Conservation (phyloP, 2,329 filamentous ascomycete species). For the Alternaria infectoria region DNA sequence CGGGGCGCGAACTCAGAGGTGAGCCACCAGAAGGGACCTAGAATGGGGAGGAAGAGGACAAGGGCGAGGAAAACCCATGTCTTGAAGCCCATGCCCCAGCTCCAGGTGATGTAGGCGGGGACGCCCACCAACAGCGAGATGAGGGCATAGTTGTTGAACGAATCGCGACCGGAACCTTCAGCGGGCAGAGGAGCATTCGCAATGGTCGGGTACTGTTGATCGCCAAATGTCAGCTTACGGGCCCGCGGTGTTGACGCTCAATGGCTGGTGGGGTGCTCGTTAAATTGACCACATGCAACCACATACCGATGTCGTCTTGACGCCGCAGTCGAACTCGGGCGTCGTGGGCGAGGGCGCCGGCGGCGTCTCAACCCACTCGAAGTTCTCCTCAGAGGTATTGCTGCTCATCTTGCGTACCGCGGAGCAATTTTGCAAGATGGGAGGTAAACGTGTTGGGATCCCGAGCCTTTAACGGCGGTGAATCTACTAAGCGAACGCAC, state of each 20-base stretch:
- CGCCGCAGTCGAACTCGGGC: constrained; percentile 63
- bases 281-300: constrained; percentile 14
- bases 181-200: constrained; percentile 94
- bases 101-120: constrained; percentile 82
- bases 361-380: constrained; percentile 72
- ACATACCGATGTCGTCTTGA: constrained; percentile 66
- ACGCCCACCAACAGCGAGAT: constrained; percentile 72
- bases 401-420: constrained; percentile 44
- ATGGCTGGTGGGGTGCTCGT: constrained; percentile 38
- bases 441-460: constrained; percentile 31
- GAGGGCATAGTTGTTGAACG: constrained; percentile 84
- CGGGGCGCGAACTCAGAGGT: constrained; percentile 83
- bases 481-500: constrained; percentile 30
- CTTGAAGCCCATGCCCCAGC: constrained; percentile 82
- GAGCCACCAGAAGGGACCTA: constrained; percentile 81
- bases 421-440: constrained; percentile 39
- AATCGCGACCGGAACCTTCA: constrained; percentile 81
- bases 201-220: constrained; percentile 77
- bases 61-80: constrained; percentile 86
- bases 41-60: constrained; percentile 78
- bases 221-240: constrained; percentile 31
- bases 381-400: constrained; percentile 58
- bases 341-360: constrained; percentile 60
- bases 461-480: constrained; percentile 41
- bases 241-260: constrained; percentile 27